Base-by-base conservation (phyloP, 129 eudicot species). In the Centella asiatica region DNA sequence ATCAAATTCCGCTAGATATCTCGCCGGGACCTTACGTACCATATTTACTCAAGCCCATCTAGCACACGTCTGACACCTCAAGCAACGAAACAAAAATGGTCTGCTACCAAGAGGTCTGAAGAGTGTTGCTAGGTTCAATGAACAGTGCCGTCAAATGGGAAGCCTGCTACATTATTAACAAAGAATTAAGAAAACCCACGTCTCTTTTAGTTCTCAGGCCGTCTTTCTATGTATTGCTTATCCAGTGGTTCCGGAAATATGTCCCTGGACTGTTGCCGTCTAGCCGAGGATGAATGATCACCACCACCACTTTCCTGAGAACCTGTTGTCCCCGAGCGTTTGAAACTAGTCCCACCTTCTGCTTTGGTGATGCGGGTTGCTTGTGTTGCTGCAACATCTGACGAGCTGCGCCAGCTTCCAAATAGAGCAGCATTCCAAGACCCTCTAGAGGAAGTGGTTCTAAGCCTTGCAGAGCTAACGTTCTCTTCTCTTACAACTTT, bases 351-450 rank as follows among this genome's bases (percentile, higher is more conserved):
- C 1, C 80, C 68, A 0, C 83, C 88, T 31, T 82, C 86, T 29
- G 51, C 71, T 36, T 71, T 80, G 53, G 52, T 69, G 26, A 45
- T 5, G 6, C 82, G 51, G 39, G 44, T 70, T 29, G 71, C 66
- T 27, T 76, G 79, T 15, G 36, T 40, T 3, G 64, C 69, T 20
- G 70, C 83, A 52, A 80, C 81, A 34, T 87, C 95, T 4, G 74
- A 73, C 4, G 83, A 79, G 72, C 95, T 84, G 71, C 89, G 82
- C 96, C 96, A 93, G 82, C 96, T 87, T 10, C 99, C 86, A 62
- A 80, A 81, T 5, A 84, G 44, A 44, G 82, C 75, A 23, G 84
- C 87, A 63, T 85, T 92, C 94, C 90, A 79, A 17, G 90, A 87
- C 48, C 96, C 85, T 69, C 89, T 71, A 5, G 99, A 84, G 1